Evolutionary conservation across 768 basidiomycete genomes (phyloP).

Genomic region (Leccinellum luteum): DNA sequence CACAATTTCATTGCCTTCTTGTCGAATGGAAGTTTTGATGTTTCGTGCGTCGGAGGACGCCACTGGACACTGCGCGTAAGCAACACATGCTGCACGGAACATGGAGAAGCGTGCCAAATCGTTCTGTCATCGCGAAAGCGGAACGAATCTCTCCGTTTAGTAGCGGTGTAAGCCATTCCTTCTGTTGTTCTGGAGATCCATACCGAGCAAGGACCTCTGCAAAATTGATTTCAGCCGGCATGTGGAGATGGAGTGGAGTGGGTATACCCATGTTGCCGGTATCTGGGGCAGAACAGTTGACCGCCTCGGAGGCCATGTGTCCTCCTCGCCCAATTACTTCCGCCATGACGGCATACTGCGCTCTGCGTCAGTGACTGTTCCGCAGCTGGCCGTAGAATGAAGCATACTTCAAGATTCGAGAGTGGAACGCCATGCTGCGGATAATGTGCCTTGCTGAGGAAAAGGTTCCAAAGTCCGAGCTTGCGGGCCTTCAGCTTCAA

Average conservation of each 20-base stretch:
- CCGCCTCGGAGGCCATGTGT: constrained; percentile 77
- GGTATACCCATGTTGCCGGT: constrained; percentile 92
- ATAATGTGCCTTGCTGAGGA: constrained; percentile 92
- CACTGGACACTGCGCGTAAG: constrained; percentile 36
- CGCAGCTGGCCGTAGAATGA: neutral
- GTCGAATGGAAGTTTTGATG: constrained; percentile 81
- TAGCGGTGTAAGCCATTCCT: constrained; percentile 84
- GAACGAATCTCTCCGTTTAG: constrained; percentile 92
- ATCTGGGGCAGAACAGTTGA: constrained; percentile 95
- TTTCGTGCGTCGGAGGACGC: constrained; percentile 97
- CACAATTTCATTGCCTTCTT: constrained; percentile 84
- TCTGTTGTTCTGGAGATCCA: constrained; percentile 87
- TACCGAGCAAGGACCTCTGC: constrained; percentile 95
- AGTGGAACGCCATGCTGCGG: constrained; percentile 87
- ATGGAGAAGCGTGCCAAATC: constrained; percentile 52
- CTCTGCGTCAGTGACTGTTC: neutral
- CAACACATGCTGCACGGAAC: constrained; percentile 2
- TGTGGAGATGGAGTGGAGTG: neutral
- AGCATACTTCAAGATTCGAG: constrained; percentile 83
- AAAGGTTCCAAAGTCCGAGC: constrained; percentile 95
- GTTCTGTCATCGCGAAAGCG: constrained; percentile 97
- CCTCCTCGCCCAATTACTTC: constrained; percentile 86
- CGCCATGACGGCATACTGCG: constrained; percentile 95
- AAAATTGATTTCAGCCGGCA: neutral
- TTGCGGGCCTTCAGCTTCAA: constrained; percentile 86